Base-by-base conservation (phyloP, 2,329 filamentous ascomycete genomes). In the Alternaria sp. region DNA sequence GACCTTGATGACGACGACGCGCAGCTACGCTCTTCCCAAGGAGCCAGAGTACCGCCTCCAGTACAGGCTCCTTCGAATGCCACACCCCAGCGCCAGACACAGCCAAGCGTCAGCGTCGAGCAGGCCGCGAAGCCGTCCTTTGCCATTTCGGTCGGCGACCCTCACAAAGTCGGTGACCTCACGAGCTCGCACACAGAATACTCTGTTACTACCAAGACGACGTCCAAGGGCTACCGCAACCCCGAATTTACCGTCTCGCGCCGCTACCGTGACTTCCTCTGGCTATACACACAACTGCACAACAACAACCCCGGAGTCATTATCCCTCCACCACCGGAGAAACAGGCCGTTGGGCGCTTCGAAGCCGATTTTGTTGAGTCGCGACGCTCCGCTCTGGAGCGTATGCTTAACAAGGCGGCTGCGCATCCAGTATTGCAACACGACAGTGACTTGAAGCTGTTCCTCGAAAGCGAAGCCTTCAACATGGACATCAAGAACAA, bases 141-240 rank as follows among this genome's bases (percentile, higher is more conserved):
- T 81, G 85, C 92, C 54, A 98, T 99, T 74, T 89, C 87, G 3
- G 96, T 99, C 21, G 96, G 96, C 61, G 96, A 99, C 81, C 96
- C 96, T 59, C 94, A 97, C 82, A 99, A 98, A 83, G 95, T 99
- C 70, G 96, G 96, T 63, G 96, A 98, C 81, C 81, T 98, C 79
- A 97, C 96, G 9, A 97, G 92, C 80, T 97, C 94, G 67, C 96
- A 99, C 80, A 99, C 97, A 68, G 96, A 98, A 51, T 99, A 99
- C 82, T 93, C 93, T 73, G 96, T 99, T 68, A 88, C 92, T 74
- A 99, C 96, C 62, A 96, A 91, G 92, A 99, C 96, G 12, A 92
- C 93, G 1, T 98, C 95, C 40, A 97, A 97, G 83, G 96, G 93
- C 55, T 99, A 98, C 81, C 92, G 92, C 77, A 91, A 95, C 74